Base-by-base conservation (phyloP, 2,329 filamentous ascomycete species). In the Aspergillus aculeatinus region DNA sequence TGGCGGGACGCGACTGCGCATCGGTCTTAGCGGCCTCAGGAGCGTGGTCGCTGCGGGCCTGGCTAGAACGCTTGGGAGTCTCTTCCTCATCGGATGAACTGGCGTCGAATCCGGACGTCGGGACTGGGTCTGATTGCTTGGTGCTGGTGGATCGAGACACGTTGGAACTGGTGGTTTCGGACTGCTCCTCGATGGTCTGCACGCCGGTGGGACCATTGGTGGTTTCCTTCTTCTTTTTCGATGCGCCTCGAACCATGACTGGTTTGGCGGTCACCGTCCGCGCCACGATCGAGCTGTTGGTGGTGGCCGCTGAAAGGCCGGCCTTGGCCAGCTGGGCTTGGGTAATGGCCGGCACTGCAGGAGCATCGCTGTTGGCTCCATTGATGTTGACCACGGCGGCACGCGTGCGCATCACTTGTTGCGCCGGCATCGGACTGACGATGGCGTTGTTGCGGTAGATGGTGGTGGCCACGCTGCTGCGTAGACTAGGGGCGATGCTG, bases 331-430 rank as follows among this genome's bases (percentile, higher is more conserved):
- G 67, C 57, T 78, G 77, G 4, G 76, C 72, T 12, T 72, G 65
- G 68, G 92, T 87, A 67, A 95, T 87, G 59, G 81, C 80, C 6
- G 90, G 90, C 5, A 94, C 88, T 0, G 91, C 90, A 3, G 91
- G 91, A 19, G 89, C 82, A 57, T 76, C 72, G 9, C 67, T 65
- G 3, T 80, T 86, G 58, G 81, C 82, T 21, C 83, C 84, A 59
- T 90, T 89, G 76, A 99, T 92, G 69, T 91, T 96, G 73, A 99
- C 92, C 72, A 98, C 89, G 39, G 92, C 93, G 10, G 95, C 92
- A 77, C 95, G 96, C 65, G 90, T 90, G 62, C 92, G 87, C 72
- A 94, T 90, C 60, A 91, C 90, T 55, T 92, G 95, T 70, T 95
- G 92, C 0, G 92, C 92, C 0, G 93, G 89, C 58, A 89, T 79